A percentile compares a stretch with the other conserved stretches of the same genome.
Conservation (phyloP, 176 grass and related monocot species). For the Carex scoparia region DNA sequence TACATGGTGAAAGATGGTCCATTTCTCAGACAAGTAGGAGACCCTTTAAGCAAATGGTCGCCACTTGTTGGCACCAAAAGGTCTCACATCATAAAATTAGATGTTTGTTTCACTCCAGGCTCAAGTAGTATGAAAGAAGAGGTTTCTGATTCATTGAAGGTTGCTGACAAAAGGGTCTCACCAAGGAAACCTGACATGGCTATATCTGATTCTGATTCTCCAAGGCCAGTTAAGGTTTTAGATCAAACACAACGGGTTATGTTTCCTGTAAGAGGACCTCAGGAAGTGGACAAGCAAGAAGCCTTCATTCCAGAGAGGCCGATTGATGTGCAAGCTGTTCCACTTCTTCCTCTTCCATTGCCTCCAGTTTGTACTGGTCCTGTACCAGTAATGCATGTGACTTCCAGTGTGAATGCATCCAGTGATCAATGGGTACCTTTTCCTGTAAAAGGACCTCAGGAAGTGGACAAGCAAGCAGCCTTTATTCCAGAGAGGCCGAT, state of each 20-base stretch:
- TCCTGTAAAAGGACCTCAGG: not conserved
- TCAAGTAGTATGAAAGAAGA: conserved; percentile 31
- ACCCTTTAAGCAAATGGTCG: conserved; percentile 58
- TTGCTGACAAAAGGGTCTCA: conserved; percentile 13
- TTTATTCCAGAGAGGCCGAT: not conserved
- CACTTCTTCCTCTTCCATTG: not conserved
- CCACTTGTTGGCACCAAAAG: conserved; percentile 72
- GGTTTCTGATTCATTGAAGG: conserved; percentile 13
- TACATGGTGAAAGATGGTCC: conserved; percentile 83
- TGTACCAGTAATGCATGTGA: not conserved
- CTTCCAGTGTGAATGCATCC: no score
- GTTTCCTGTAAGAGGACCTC: not conserved
- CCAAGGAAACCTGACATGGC: not conserved
- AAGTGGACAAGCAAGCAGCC: not conserved
- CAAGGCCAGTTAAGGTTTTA: conserved; percentile 6
- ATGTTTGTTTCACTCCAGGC: conserved; percentile 50
- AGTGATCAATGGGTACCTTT: not conserved
- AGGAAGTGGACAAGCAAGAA: not conserved
- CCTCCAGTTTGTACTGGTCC: not conserved
- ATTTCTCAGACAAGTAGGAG: conserved; percentile 60
- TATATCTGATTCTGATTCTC: not conserved
- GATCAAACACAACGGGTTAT: not conserved
- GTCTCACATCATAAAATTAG: conserved; percentile 47
- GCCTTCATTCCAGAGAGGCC: not conserved
- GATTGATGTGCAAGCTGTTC: not conserved